A percentile compares a stretch with the other conserved stretches of the same genome.
Evolutionary conservation across 371 early-diverging fungal species (phyloP).

Genomic region (Actinomortierella wolfii): DNA sequence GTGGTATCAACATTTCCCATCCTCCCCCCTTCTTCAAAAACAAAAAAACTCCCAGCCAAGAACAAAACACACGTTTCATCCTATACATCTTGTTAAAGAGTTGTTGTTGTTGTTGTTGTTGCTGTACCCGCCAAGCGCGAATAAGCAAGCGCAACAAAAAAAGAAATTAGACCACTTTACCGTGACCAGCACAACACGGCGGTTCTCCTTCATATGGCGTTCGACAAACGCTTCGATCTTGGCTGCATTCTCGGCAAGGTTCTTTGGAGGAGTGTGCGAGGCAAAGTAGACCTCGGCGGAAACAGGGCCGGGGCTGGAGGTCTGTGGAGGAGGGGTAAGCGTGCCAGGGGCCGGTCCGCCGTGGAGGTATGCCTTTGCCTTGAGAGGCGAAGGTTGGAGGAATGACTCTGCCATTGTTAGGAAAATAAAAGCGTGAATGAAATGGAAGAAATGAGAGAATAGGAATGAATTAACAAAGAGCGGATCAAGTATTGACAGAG

Average conservation of each 20-base stretch:
- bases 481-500: background rate
- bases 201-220: conserved; percentile 59
- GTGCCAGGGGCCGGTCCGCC: conserved; percentile 6
- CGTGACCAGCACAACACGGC: conserved; percentile 80
- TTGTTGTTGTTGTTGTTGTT: conserved; percentile 3
- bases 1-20: too few species aligned
- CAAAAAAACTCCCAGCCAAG: background rate
- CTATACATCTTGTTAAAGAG: background rate
- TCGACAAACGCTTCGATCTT: conserved; percentile 73
- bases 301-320: conserved; percentile 35
- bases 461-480: conserved; percentile 3
- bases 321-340: conserved; percentile 3
- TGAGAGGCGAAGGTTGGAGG: conserved; percentile 26
- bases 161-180: conserved; percentile 49
- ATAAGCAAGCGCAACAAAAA: background rate
- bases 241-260: conserved; percentile 66
- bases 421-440: too few species aligned
- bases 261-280: conserved; percentile 74
- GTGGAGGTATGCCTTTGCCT: conserved; percentile 12
- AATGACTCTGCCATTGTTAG: background rate
- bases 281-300: conserved; percentile 70
- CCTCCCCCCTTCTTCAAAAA: too few species aligned
- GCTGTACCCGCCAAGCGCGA: conserved; percentile 2
- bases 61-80: background rate
- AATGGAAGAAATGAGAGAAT: background rate